A percentile compares a stretch with the other conserved stretches of the same genome.
phyloP scores from a whole-genome alignment of 2,329 filamentous ascomycete genomes.

The Endothia cerciana region DNA sequence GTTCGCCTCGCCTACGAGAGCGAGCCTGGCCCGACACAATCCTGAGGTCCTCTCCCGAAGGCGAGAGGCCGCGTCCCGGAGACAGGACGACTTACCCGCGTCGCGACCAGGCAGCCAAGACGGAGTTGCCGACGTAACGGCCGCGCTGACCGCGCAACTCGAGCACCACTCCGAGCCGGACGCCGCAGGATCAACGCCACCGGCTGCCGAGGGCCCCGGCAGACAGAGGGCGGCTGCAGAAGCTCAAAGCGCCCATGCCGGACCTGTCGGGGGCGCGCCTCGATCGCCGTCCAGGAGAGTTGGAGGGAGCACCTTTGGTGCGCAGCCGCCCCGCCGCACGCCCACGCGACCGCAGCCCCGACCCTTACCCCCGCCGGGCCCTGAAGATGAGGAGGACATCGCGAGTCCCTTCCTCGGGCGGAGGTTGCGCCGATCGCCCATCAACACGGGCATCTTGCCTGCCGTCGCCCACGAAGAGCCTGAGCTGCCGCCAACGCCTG shows the following conservation, averaged over 20 bases:
- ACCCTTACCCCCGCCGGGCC: slow-evolving; percentile 51
- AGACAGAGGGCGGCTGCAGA: slow-evolving; percentile 11
- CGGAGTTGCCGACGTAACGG: slow-evolving; percentile 23
- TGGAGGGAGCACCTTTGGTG: slow-evolving; percentile 36
- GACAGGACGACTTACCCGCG: slow-evolving; percentile 31
- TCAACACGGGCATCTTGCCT: slow-evolving; percentile 38
- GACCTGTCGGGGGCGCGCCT: slow-evolving; percentile 27
- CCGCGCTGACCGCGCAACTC: slow-evolving; percentile 37
- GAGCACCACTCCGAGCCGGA: slow-evolving; percentile 35
- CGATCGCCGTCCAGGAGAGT: slow-evolving; percentile 36
- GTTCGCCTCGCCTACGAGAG: slow-evolving; percentile 69
- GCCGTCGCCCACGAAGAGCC: slow-evolving; percentile 54
- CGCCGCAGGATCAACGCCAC: slow-evolving; percentile 5
- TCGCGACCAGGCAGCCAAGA: slow-evolving; percentile 24
- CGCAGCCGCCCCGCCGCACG: slow-evolving; percentile 43
- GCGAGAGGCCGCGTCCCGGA: slow-evolving; percentile 37
- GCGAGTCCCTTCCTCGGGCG: slow-evolving; percentile 47
- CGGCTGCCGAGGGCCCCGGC: background rate
- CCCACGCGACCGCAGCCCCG: slow-evolving; percentile 49
- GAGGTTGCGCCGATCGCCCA: slow-evolving; percentile 42
- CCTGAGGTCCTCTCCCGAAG: slow-evolving; percentile 58
- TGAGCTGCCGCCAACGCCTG: slow-evolving; percentile 64
- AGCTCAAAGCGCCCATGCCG: slow-evolving; percentile 29
- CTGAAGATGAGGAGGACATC: slow-evolving; percentile 47
- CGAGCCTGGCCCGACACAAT: slow-evolving; percentile 65